These are phyloP conservation scores for Dentipellis sp. DNA, from an alignment of 768 basidiomycete species.

Conservation along the genomic window DNA sequence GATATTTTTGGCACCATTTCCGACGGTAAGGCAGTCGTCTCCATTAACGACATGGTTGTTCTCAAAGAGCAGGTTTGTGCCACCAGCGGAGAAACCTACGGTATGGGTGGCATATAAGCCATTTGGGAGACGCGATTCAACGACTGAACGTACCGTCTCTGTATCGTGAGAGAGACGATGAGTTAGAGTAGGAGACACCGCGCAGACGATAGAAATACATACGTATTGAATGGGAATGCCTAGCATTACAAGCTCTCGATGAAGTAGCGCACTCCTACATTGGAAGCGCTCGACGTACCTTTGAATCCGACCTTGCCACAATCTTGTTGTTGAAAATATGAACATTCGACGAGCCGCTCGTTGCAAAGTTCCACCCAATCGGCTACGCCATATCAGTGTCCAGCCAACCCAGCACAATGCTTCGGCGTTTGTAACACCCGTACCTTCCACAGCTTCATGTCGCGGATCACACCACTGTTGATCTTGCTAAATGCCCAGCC, in stretches of 20 bases:
- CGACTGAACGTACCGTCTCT: not conserved
- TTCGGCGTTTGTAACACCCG: too few relatives aligned
- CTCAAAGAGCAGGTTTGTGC: constrained; percentile 49
- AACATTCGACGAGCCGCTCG: constrained; percentile 37
- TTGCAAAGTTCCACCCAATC: constrained; percentile 50
- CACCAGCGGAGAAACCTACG: constrained; percentile 40
- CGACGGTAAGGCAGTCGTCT: constrained; percentile 54
- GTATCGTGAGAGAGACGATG: not conserved
- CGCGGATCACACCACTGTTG: constrained; percentile 40
- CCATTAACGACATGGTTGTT: constrained; percentile 49
- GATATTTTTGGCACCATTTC: constrained; percentile 46
- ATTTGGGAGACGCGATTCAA: not conserved
- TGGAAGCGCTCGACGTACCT: not conserved
- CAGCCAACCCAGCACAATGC: constrained; percentile 5
- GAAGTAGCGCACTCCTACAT: constrained; percentile 2
- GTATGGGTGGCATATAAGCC: not conserved
- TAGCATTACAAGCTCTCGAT: not conserved
- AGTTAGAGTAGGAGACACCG: not conserved
- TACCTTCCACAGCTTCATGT: constrained; percentile 33
- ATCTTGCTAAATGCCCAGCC: constrained; percentile 47
- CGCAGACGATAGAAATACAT: not conserved
- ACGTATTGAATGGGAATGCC: not conserved
- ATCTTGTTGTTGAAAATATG: constrained; percentile 49
- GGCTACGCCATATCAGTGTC: constrained; percentile 23
- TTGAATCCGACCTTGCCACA: constrained; percentile 37